phyloP scores from a whole-genome alignment of 257 asterid genomes.

The Nicotiana tomentosiformis region DNA sequence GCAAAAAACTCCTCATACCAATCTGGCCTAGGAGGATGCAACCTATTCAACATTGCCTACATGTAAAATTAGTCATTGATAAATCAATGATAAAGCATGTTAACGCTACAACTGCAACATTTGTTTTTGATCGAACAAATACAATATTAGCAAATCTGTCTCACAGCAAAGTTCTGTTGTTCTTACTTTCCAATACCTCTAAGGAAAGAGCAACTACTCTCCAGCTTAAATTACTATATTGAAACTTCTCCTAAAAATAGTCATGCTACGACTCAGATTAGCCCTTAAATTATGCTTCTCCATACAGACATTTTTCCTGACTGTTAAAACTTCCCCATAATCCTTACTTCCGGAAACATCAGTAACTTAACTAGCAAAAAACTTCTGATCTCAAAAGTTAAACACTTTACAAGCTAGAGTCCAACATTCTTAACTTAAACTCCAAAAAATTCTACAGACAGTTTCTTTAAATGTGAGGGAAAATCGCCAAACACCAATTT shows the following conservation, averaged over 20 bases:
- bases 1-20: constrained; percentile 96
- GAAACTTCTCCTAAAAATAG: background rate
- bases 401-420: background rate
- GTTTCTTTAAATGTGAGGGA: background rate
- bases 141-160: background rate
- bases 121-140: background rate
- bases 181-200: background rate
- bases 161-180: background rate
- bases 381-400: background rate
- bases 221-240: background rate
- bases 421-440: background rate
- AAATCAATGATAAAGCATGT: background rate
- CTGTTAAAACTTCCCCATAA: background rate
- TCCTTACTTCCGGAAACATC: background rate
- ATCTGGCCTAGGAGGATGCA: constrained; percentile 81
- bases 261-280: background rate
- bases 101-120: constrained; percentile 1
- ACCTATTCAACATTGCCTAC: constrained; percentile 55
- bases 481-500: background rate
- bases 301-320: background rate
- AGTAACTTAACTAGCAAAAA: background rate
- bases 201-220: background rate
- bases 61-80: constrained; percentile 4
- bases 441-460: background rate
- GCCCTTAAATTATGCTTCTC: background rate